Conservation (phyloP, 2,329 filamentous ascomycete genomes). For the Microcera coccophila region DNA sequence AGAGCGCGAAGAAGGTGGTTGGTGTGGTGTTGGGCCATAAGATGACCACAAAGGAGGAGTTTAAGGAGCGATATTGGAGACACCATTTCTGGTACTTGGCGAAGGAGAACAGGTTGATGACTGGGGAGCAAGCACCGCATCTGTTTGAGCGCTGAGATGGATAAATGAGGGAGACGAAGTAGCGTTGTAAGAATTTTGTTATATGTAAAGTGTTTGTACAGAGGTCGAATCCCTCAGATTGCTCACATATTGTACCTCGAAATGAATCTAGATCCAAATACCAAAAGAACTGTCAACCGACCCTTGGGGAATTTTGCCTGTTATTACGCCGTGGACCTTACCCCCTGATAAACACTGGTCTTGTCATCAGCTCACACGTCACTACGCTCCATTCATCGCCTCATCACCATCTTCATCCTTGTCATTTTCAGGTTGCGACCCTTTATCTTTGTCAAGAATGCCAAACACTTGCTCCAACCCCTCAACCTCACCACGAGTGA, state of each 20-base stretch:
- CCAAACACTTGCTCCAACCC: conserved; percentile 50
- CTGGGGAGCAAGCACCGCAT: conserved; percentile 19
- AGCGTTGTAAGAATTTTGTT: not conserved
- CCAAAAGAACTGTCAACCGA: conserved; percentile 2
- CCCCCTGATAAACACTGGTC: no score
- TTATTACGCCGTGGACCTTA: no score
- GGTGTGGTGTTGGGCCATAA: conserved; percentile 27
- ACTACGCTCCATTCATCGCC: conserved; percentile 30
- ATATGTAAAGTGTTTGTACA: conserved; percentile 9
- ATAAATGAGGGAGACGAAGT: conserved; percentile 6
- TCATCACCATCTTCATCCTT: conserved; percentile 12
- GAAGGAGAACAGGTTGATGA: conserved; percentile 37
- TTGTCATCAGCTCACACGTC: no score
- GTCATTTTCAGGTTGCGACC: conserved; percentile 1
- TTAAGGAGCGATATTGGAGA: conserved; percentile 38
- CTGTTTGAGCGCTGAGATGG: conserved; percentile 4
- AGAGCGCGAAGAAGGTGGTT: conserved; percentile 34
- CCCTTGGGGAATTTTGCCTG: no score
- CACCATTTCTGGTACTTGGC: conserved; percentile 51
- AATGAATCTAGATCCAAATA: conserved; percentile 12
- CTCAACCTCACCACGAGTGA: conserved; percentile 53
- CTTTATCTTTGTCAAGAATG: conserved; percentile 36
- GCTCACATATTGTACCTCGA: conserved; percentile 8
- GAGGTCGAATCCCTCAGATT: conserved; percentile 18
- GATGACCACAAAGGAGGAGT: conserved; percentile 18